Percentiles rank a stretch among this genome's conserved stretches.
Evolutionary conservation across 1,139 yeast species (phyloP).

Genomic region (Meyerozyma smithsonii): DNA sequence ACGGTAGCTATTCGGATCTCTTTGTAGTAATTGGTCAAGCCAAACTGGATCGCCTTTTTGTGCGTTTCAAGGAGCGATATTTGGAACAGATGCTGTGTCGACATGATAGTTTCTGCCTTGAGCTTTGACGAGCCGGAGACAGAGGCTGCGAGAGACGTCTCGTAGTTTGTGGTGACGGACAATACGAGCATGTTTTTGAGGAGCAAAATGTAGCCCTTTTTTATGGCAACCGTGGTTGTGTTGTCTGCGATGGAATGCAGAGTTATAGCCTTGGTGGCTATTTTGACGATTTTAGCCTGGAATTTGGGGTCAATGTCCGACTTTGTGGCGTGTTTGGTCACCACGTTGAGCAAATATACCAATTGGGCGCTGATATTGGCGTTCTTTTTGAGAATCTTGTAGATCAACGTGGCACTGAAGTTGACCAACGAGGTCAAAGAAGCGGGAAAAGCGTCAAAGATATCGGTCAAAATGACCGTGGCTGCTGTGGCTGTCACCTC

Average conservation of each 20-base stretch:
- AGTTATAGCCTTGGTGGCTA: conserved; percentile 25
- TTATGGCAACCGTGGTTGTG: conserved; percentile 21
- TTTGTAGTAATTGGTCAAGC: conserved; percentile 28
- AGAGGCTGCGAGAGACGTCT: conserved; percentile 30
- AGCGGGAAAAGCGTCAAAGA: conserved; percentile 36
- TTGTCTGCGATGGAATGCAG: conserved; percentile 10
- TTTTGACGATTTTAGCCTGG: conserved; percentile 32
- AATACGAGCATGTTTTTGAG: conserved; percentile 31
- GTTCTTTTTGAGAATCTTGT: conserved; percentile 36
- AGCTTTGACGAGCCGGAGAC: conserved; percentile 33
- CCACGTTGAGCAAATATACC: conserved; percentile 28
- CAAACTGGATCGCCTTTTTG: conserved; percentile 27
- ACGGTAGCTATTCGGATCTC: conserved; percentile 38
- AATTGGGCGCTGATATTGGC: conserved; percentile 23
- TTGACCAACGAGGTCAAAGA: conserved; percentile 33
- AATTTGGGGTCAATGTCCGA: conserved; percentile 40
- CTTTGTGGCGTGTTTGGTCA: conserved; percentile 35
- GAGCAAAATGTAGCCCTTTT: conserved; percentile 31
- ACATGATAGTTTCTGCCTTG: conserved; percentile 42
- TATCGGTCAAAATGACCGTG: conserved; percentile 31
- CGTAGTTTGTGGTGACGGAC: conserved; percentile 34
- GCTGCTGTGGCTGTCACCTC: conserved; percentile 19
- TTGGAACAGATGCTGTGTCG: conserved; percentile 39
- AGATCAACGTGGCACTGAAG: conserved; percentile 32
- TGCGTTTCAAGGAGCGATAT: conserved; percentile 22